Evolutionary conservation across 2,329 filamentous ascomycete genomes (phyloP), one percentile per base, ranked within the genome.

Genomic region (Penicillium sumatraense): DNA sequence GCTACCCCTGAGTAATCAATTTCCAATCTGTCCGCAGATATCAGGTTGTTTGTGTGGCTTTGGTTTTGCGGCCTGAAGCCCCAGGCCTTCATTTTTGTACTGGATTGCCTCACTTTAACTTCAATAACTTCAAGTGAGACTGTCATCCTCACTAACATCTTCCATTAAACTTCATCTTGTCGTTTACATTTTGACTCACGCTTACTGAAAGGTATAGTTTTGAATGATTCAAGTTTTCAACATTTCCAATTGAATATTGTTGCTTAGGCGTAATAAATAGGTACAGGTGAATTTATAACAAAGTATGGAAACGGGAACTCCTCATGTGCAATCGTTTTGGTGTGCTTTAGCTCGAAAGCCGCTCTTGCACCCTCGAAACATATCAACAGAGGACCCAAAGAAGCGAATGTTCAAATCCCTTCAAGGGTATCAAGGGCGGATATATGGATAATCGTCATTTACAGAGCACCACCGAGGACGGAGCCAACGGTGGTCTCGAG

Each of bases 361-460:
- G 42, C 50, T 38, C 21, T 36, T 46, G 42, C 42, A 52, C 50
- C 51, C 56, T 58, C 56, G 44, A 59, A 31, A 44, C 41, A 56
- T 48, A 60, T 58, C 33, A 56, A 52, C 41, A 56, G 57, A 62
- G 57, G 48, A 52, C 54, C 54, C 57, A 51, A 54, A 63, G 57
- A 63, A 62, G 48, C 49, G 53, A 62, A 62, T 50, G 56, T 54
- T 57, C 41, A 59, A 53, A 51, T 50, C 55, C 55, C 48, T 56
- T 62, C 59, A 56, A 60, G 50, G 51, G 51, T 35, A 48, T 45
- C 42, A 46, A 46, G 42, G 42, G 42, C 33, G 42, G 42, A 46
- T 13, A 46, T 33, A 46, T 27, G 14, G 42, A 31, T 18, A 16
- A 49, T 24, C 26, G 23, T 41, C 31, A 56, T 62, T 57, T 64